Conservation (phyloP, 2,329 filamentous ascomycete genomes). For the Colletotrichum brevisporum region DNA sequence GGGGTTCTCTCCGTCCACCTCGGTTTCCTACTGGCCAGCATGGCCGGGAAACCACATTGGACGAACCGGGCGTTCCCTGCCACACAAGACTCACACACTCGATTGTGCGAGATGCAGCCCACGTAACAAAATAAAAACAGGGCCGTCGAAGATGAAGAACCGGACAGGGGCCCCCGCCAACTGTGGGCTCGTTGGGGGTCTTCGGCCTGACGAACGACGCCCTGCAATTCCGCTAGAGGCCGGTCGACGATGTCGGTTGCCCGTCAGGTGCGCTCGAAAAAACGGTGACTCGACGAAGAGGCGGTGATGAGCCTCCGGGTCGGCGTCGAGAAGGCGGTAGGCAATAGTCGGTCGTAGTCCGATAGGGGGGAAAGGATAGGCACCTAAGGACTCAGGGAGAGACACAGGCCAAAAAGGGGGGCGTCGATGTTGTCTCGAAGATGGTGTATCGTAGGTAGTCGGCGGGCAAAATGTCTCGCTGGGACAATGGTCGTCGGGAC, state of each 20-base stretch:
- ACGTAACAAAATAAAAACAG: neutral
- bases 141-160: neutral
- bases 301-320: constrained; percentile 10
- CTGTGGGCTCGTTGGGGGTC: constrained; percentile 22
- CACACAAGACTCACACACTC: neutral
- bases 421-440: neutral
- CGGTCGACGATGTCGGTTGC: constrained; percentile 25
- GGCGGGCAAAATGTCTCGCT: constrained; percentile 2
- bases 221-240: constrained; percentile 36
- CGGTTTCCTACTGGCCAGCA: constrained; percentile 35
- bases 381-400: neutral
- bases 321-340: neutral
- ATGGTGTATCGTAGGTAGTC: neutral
- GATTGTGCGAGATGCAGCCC: too few species aligned
- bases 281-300: constrained; percentile 9
- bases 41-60: constrained; percentile 38
- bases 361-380: neutral
- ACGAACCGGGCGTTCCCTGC: constrained; percentile 31
- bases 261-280: neutral
- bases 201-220: neutral
- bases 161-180: neutral
- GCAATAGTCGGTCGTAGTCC: neutral
- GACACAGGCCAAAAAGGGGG: neutral
- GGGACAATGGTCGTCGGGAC: neutral
- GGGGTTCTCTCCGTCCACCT: constrained; percentile 1